Evolutionary conservation across 2,329 filamentous ascomycete genomes (phyloP), one percentile per base, ranked within the genome.

Genomic region (Colletotrichum spaethianum): DNA sequence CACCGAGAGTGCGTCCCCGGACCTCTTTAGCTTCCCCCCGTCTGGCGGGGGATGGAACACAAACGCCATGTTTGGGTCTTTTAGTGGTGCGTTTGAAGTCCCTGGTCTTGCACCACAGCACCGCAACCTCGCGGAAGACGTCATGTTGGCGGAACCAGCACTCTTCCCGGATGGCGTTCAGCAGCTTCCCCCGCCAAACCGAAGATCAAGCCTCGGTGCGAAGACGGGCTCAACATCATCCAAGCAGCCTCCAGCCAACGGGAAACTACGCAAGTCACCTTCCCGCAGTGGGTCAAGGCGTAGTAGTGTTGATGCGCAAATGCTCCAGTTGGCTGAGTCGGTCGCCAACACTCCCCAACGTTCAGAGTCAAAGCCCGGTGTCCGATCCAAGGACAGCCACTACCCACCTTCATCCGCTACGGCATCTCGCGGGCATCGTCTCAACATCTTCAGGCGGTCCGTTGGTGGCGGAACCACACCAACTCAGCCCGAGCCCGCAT

Each of bases 391-490:
- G 31, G 50, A 70, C 8, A 81, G 77, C 40, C 84, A 86, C 36
- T 89, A 90, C 70, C 88, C 88, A 0, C 88, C 88, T 0, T 84
- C 87, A 3, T 77, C 83, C 0, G 81, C 84, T n/a, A 80, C 87
- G 67, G 79, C 82, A 11, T 78, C 82, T 0, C 82, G 84, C 11
- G 84, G 84, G 11, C 83, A 83, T 33, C 85, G 85, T 2, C 78
- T 90, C 20, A 88, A 86, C 67, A 79, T 90, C 3, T 90, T 89
- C 78, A 83, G 86, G 4, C 83, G 88, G 36, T 88, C 87, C 1
- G 76, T 86, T 1, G 83, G 85, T 7, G 83, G 83, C 8, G 79
- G 63, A 44, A 74, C 42, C 20, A 73, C 46, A 73, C 74, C 59
- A 63, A 74, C 50, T 61, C n/a, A 69, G 77, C 46, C 33, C 71